Percentiles rank a stretch among this genome's conserved stretches.
Conservation (phyloP, 2,329 filamentous ascomycete species). For the Sphaerostilbella broomeana region DNA sequence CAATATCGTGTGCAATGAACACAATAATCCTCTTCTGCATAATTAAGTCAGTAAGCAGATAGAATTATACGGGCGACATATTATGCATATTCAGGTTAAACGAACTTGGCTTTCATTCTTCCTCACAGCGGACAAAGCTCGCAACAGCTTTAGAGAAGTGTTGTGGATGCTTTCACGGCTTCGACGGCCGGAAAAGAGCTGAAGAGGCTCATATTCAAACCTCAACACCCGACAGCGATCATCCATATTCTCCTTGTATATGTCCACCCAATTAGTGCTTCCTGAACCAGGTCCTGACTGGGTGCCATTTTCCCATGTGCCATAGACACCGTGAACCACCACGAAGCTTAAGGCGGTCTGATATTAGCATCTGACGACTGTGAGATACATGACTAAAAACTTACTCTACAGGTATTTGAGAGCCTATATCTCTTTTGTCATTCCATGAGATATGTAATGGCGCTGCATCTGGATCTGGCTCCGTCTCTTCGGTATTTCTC, state of each 20-base stretch:
- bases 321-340: slow-evolving; percentile 10
- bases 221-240: background rate
- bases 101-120: slow-evolving; percentile 3
- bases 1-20: slow-evolving; percentile 12
- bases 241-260: background rate
- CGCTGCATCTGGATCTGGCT: slow-evolving; percentile 9
- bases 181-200: slow-evolving; percentile 10
- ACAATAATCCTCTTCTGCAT: slow-evolving; percentile 6
- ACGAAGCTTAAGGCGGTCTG: slow-evolving; percentile 4
- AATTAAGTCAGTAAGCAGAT: background rate
- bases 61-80: background rate
- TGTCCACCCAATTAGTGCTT: slow-evolving; percentile 6
- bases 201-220: slow-evolving; percentile 8
- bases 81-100: background rate
- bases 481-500: background rate
- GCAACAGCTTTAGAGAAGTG: slow-evolving; percentile 7
- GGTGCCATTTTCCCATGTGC: background rate
- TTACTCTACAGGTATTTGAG: slow-evolving; percentile 5
- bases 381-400: background rate
- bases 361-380: background rate
- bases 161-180: slow-evolving; percentile 10
- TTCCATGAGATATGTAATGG: slow-evolving; percentile 10
- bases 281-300: slow-evolving; percentile 8
- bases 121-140: slow-evolving; percentile 3
- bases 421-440: background rate